Base-by-base conservation (phyloP, 139 green algal species). In the Tetraselmis striata region DNA sequence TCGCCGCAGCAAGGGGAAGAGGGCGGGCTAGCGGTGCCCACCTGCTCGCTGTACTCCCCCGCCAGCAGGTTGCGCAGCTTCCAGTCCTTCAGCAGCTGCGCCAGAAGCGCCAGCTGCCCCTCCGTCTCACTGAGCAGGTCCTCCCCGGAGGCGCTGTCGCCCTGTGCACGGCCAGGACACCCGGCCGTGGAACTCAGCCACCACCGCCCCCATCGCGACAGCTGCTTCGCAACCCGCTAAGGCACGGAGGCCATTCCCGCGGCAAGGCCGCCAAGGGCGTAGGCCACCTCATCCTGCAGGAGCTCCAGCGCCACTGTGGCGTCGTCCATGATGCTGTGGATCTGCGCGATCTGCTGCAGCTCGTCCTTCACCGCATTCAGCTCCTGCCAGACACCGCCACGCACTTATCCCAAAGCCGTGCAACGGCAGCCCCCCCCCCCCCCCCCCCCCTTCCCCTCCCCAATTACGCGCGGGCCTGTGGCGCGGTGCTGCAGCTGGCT, bases 41-140 rank as follows among this genome's bases (percentile, higher is more conserved):
- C 77, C 0, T 81, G 30, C 0, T 84, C 83, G 67, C 93, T 90
- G 29, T 94, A 96, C 0, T 86, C 84, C 0, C 94, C 94, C 0
- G 82, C 81, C 32, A 98, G 88, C 85, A 98, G 88, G 28, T 85
- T 82, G 59, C 85, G 77, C 78, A 94, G 79, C 83, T 96, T 87
- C 84, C 89, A 94, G 2, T 67, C 31, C 0, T 81, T 85, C 27
- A 94, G 32, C 5, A 74, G 76, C 1, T 75, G 11, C 0, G 84
- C 79, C 59, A 92, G 81, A 0, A 27, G 24, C 1, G 25, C 5
- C 0, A 78, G 31, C 18, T 77, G 84, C 0, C 24, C 58, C 1
- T 30, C 45, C 1, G 80, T 89, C 79, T 93, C 90, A 2, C 26
- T 2, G 26, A 84, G 76, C 1, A 92, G 25, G 2, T 59, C 83